Base-by-base conservation (phyloP, 768 basidiomycete genomes). In the Lactarius akahatsu region DNA sequence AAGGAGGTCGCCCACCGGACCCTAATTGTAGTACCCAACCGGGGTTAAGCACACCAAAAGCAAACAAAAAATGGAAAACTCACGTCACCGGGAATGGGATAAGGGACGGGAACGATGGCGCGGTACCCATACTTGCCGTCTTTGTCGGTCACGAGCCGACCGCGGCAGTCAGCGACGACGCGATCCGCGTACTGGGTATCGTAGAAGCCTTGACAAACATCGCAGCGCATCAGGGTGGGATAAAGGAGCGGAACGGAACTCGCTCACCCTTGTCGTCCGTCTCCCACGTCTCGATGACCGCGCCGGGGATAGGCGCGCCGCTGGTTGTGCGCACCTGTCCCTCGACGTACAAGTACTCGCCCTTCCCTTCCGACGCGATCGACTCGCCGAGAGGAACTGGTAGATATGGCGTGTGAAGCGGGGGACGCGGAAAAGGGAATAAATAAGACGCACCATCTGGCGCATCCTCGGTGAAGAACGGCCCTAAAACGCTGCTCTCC, bases 291-390 rank as follows among this genome's bases (percentile, higher is more conserved):
- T 92, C 89, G 66, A 93, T 89, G 55, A 82, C 71, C 0, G 89
- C 90, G 59, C 79, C 79, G 6, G 86, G 74, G 61, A 94, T 81
- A 2, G 88, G 87, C n/a, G 80, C 77, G 26, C 91, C 91, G 40
- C 82, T 77, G 1, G 85, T 86, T 71, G 74, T 74, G 36, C 85
- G 72, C 1, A 94, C 82, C 3, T 81, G 82, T 0, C 93, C 92
- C 72, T 91, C 83, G 59, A 94, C 88, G 70, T 82, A 92, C 83
- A 95, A 79, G 74, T 92, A 90, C 11, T 92, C 84, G 26, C 92
- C 93, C 76, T 91, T 93, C 64, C 89, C 92, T 75, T 94, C 92
- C 0, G 91, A 91, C 8, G 93, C 91, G 60, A 94, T 95, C 11
- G 87, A 85, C 1, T 82, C 90, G 5, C 92, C 92, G 7, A 82